These are phyloP conservation scores for Pestalotiopsis fici DNA, from an alignment of 2,329 filamentous ascomycete genomes.

Conservation along the genomic window DNA sequence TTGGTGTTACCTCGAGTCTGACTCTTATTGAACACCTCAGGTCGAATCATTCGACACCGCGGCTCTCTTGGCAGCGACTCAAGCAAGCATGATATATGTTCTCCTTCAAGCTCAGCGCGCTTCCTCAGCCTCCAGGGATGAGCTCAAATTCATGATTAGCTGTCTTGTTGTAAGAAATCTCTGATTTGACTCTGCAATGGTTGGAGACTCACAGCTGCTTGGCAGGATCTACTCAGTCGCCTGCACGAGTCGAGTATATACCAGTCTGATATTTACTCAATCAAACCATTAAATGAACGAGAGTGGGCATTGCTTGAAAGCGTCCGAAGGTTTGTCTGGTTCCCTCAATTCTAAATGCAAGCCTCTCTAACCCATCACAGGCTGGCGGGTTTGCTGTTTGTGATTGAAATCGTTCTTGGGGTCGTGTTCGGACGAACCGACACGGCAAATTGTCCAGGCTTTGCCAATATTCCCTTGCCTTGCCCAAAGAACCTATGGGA, in stretches of 20 bases:
- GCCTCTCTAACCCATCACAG: slow-evolving; percentile 5
- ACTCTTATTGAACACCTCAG: background rate
- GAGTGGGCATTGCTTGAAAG: background rate
- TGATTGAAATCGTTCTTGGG: slow-evolving; percentile 16
- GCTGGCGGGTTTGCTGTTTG: slow-evolving; percentile 15
- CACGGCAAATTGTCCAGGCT: slow-evolving; percentile 6
- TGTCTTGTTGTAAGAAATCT: slow-evolving; percentile 12
- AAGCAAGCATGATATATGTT: slow-evolving; percentile 17
- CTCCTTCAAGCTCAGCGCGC: slow-evolving; percentile 21
- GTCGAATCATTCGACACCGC: slow-evolving; percentile 1
- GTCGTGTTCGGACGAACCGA: slow-evolving; percentile 13
- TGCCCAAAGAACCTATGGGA: slow-evolving; percentile 22
- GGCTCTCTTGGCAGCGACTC: slow-evolving; percentile 11
- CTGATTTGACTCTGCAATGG: too few species aligned
- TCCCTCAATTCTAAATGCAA: background rate
- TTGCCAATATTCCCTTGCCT: slow-evolving; percentile 14
- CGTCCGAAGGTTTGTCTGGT: slow-evolving; percentile 8
- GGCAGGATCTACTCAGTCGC: background rate
- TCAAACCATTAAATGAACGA: background rate
- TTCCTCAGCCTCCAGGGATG: slow-evolving; percentile 13
- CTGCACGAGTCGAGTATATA: background rate
- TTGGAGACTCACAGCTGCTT: background rate
- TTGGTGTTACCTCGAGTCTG: background rate
- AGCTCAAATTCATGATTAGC: slow-evolving; percentile 11
- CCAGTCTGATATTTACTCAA: background rate